Evolutionary conservation across 345 rosid genomes (phyloP).

Genomic region (Pistacia atlantica): DNA sequence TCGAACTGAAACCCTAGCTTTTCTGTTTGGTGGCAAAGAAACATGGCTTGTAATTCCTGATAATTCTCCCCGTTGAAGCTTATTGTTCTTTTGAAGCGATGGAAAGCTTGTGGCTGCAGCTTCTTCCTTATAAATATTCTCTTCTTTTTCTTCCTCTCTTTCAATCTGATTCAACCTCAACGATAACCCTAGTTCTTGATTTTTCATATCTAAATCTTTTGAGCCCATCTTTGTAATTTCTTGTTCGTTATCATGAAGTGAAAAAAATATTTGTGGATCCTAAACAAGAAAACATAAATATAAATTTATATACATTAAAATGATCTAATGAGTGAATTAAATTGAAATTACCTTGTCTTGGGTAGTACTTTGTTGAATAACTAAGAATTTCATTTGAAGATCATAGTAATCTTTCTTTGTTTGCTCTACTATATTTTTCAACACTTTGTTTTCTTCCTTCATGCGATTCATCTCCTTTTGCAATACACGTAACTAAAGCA

Average conservation of each 20-base stretch:
- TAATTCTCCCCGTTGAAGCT: slow-evolving; percentile 33
- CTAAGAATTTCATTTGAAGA: slow-evolving; percentile 48
- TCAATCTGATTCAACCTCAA: slow-evolving; percentile 31
- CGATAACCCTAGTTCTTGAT: slow-evolving; percentile 49
- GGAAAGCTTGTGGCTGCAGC: slow-evolving; percentile 1
- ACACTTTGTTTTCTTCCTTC: slow-evolving; percentile 59
- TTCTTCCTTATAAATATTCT: background rate
- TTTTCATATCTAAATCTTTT: background rate
- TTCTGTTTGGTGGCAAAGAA: slow-evolving; percentile 44
- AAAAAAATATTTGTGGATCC: slow-evolving; percentile 42
- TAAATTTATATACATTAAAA: background rate
- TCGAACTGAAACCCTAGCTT: slow-evolving; percentile 63
- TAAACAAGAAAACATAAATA: background rate
- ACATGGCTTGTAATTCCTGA: slow-evolving; percentile 36
- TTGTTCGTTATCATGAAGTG: slow-evolving; percentile 27
- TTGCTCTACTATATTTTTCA: slow-evolving; percentile 58
- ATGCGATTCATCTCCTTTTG: slow-evolving; percentile 55
- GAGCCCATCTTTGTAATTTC: slow-evolving; percentile 23
- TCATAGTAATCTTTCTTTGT: slow-evolving; percentile 49
- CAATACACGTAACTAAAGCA: slow-evolving; percentile 40
- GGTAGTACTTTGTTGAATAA: slow-evolving; percentile 42
- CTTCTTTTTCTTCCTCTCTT: slow-evolving; percentile 15
- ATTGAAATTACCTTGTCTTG: slow-evolving; percentile 28
- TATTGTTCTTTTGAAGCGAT: slow-evolving; percentile 20
- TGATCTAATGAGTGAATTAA: background rate